Percentiles rank a stretch among this genome's conserved stretches.
Conservation (phyloP, 2,329 filamentous ascomycete genomes). For the Byssothecium circinans region DNA sequence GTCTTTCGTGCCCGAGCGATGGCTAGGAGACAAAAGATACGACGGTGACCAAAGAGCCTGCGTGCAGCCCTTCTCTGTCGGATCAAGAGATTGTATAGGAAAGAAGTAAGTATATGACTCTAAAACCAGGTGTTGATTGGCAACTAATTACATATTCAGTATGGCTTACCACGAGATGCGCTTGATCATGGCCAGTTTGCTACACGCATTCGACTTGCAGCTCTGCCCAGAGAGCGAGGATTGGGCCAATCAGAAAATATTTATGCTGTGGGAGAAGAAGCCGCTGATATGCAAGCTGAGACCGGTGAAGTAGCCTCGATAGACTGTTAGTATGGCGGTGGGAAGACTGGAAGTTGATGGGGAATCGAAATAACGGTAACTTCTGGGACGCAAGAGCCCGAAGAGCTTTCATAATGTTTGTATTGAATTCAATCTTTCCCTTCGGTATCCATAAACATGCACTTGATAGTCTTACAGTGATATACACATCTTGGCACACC, state of each 20-base stretch:
- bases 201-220: constrained; percentile 45
- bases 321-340: no score
- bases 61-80: constrained; percentile 50
- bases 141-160: constrained; percentile 16
- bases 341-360: no score
- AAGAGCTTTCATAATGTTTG: neutral
- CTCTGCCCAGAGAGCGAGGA: constrained; percentile 35
- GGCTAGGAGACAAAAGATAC: constrained; percentile 35
- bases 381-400: no score
- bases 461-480: neutral
- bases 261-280: constrained; percentile 43
- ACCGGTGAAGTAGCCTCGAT: constrained; percentile 4
- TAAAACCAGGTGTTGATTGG: neutral
- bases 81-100: constrained; percentile 44
- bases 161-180: constrained; percentile 48
- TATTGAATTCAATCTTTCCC: no score
- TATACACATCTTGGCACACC: constrained; percentile 1
- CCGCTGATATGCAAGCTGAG: constrained; percentile 37
- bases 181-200: constrained; percentile 41
- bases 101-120: constrained; percentile 35
- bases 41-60: constrained; percentile 34
- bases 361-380: no score
- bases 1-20: constrained; percentile 47
- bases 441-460: neutral
- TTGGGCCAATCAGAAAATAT: constrained; percentile 38